Conservation (phyloP, 768 basidiomycete species). For the Leccinum imitatum region DNA sequence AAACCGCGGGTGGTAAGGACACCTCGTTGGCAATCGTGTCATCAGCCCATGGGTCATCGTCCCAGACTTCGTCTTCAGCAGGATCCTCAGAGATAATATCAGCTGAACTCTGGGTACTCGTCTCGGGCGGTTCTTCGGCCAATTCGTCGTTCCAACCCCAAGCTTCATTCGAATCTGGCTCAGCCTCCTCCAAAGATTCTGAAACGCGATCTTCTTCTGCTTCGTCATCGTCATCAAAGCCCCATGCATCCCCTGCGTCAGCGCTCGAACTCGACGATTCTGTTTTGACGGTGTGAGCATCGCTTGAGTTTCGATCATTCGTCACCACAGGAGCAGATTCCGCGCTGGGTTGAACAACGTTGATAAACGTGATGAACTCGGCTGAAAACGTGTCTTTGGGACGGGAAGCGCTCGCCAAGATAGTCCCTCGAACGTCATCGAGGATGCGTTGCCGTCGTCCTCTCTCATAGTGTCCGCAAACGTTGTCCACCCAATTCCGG, state of each 20-base stretch:
- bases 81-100: constrained; percentile 27
- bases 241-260: constrained; percentile 45
- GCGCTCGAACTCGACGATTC: constrained; percentile 26
- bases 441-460: constrained; percentile 67
- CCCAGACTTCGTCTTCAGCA: constrained; percentile 50
- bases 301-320: constrained; percentile 49
- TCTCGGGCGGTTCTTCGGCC: constrained; percentile 30
- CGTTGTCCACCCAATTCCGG: constrained; percentile 64
- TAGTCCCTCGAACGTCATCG: constrained; percentile 54
- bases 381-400: constrained; percentile 29
- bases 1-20: constrained; percentile 28
- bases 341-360: neutral
- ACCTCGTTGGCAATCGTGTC: constrained; percentile 30
- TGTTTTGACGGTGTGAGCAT: constrained; percentile 32
- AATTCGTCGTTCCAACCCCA: constrained; percentile 73
- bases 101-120: constrained; percentile 12
- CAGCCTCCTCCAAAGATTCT: constrained; percentile 23
- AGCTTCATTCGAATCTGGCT: constrained; percentile 51
- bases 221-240: constrained; percentile 49
- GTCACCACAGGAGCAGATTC: constrained; percentile 18
- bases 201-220: constrained; percentile 18
- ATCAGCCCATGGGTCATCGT: constrained; percentile 73
- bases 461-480: constrained; percentile 76
- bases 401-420: constrained; percentile 37
- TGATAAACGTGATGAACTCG: constrained; percentile 14